A percentile compares a stretch with the other conserved stretches of the same genome.
phyloP scores from a whole-genome alignment of 2,329 filamentous ascomycete genomes.

The Sporothrix variecibatus region DNA sequence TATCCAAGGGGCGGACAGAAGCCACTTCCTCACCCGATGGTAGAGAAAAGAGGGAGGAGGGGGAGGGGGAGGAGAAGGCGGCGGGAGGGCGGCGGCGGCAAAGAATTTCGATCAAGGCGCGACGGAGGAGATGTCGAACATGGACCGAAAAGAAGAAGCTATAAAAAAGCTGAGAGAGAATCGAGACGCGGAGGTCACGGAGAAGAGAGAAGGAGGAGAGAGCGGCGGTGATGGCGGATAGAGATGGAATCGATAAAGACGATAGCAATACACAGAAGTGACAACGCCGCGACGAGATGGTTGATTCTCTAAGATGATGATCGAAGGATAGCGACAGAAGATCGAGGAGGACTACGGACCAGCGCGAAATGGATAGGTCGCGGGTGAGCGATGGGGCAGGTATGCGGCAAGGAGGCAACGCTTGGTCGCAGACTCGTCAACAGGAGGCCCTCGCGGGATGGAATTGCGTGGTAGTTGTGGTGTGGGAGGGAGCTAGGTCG shows the following conservation, averaged over 20 bases:
- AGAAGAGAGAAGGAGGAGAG: not conserved
- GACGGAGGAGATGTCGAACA: not conserved
- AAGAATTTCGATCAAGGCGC: not conserved
- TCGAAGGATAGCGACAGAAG: not conserved
- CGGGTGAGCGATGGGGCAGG: not conserved
- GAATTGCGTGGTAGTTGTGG: not conserved
- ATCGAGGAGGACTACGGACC: constrained; percentile 4
- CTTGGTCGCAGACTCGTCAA: not conserved
- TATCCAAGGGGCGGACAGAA: constrained; percentile 33
- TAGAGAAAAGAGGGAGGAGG: constrained; percentile 25
- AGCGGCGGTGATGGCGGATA: not conserved
- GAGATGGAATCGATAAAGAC: not conserved
- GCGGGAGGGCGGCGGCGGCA: constrained; percentile 6
- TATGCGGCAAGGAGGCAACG: not conserved
- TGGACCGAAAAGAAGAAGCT: not conserved
- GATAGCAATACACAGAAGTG: not conserved
- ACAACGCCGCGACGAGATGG: not conserved
- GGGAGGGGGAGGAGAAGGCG: not conserved
- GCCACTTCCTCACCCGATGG: constrained; percentile 33
- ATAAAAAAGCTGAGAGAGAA: not conserved
- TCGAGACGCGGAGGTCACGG: not conserved
- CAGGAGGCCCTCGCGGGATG: not conserved
- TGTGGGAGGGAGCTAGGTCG: not conserved
- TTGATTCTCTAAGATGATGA: not conserved
- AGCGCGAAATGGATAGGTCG: not conserved